phyloP scores from a whole-genome alignment of 2,329 filamentous ascomycete species.

The Zasmidium angulare region DNA sequence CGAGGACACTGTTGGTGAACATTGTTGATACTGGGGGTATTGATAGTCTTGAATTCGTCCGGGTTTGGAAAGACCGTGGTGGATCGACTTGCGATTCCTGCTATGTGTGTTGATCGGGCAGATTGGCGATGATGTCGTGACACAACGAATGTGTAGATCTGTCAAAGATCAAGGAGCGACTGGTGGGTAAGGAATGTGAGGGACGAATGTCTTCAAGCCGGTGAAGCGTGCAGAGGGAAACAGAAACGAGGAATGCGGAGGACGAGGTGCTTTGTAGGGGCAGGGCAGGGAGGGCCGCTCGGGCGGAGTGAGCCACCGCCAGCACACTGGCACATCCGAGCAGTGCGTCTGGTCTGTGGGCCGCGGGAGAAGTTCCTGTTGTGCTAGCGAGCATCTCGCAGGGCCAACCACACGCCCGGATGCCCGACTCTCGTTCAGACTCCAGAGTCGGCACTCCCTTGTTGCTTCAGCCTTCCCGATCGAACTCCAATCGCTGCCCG shows the following conservation, averaged over 20 bases:
- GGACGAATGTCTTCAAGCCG: constrained; percentile 27
- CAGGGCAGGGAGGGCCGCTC: background rate
- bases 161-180: constrained; percentile 28
- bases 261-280: constrained; percentile 3
- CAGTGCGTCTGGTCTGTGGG: constrained; percentile 4
- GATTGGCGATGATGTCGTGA: constrained; percentile 8
- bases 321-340: background rate
- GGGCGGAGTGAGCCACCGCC: background rate
- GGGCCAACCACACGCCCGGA: background rate
- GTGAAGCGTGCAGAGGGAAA: constrained; percentile 24
- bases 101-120: constrained; percentile 5
- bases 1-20: constrained; percentile 33
- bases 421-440: background rate
- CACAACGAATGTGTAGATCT: constrained; percentile 27
- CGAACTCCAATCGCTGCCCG: constrained; percentile 16
- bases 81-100: constrained; percentile 22
- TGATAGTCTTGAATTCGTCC: constrained; percentile 13
- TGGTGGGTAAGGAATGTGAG: constrained; percentile 24
- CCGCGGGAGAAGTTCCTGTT: constrained; percentile 4
- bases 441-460: constrained; percentile 10
- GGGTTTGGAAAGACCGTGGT: constrained; percentile 17
- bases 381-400: background rate
- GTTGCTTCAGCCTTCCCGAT: constrained; percentile 9
- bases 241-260: constrained; percentile 13
- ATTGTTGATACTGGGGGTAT: constrained; percentile 19